Percentiles rank a stretch among this genome's conserved stretches.
Evolutionary conservation across 345 rosid species (phyloP).

Genomic region (Eucalyptus sp.): DNA sequence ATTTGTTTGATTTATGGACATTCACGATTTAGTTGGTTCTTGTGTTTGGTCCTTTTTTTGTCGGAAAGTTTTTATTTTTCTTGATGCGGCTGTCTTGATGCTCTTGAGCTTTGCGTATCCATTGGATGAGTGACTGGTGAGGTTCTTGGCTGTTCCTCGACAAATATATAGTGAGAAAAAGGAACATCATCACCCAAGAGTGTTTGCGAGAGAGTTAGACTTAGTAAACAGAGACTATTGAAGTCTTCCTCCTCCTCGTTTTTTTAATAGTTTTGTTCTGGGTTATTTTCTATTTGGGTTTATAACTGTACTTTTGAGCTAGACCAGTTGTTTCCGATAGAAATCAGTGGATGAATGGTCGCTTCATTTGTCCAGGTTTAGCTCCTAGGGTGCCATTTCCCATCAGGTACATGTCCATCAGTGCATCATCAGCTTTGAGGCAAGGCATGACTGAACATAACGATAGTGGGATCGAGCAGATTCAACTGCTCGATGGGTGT

Average conservation of each 20-base stretch:
- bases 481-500: constrained; percentile 18
- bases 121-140: neutral
- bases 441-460: neutral
- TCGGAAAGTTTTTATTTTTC: neutral
- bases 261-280: fast-evolving
- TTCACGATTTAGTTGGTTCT: neutral
- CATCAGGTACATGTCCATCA: neutral
- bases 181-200: neutral
- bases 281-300: neutral
- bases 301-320: neutral
- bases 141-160: neutral
- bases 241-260: neutral
- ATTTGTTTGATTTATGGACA: neutral
- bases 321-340: neutral
- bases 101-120: neutral
- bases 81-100: neutral
- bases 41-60: neutral
- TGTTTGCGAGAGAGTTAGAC: neutral
- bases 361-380: neutral
- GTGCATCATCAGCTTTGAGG: neutral
- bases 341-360: neutral
- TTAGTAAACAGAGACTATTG: neutral
- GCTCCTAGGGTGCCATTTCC: neutral
- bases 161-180: neutral
- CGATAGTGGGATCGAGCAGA: neutral